Base-by-base conservation (phyloP, 768 basidiomycete genomes). In the Boletus subparvulus region DNA sequence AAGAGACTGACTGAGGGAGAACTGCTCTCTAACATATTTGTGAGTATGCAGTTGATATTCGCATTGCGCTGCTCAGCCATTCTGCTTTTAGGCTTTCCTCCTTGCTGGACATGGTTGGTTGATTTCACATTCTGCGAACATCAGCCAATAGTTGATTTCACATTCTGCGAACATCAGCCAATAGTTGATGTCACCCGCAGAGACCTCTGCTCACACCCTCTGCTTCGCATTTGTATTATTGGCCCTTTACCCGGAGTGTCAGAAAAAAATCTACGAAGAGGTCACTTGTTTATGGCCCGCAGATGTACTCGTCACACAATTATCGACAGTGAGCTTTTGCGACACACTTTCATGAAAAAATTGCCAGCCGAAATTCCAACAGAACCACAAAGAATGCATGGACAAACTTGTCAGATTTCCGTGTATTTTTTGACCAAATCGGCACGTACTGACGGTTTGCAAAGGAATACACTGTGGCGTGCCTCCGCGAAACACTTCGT, bases 161-260 rank as follows among this genome's bases (percentile, higher is more conserved):
- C 10, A n/a, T 7, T 3, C 11, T 32, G 2, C 21, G 10, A 26
- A 3, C 0, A 21, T 21, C 21, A 21, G 21, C 2, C 21, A 47
- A 26, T 37, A 17, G 26, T 33, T 69, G 26, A 70, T 33, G 11
- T 35, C n/a, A 24, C 10, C 12, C n/a, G 0, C 52, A 82, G 80
- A 82, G 66, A 83, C 80, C 0, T 73, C 78, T 1, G 73, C 80
- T 6, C 76, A 81, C 57, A 69, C 79, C 0, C 68, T 81, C 5
- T 69, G 70, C 39, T 81, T 81, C 53, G 71, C 75, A 2, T 54
- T 82, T 14, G 68, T 63, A 0, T 68, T 80, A 12, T 66, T 85
- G 9, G 83, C 83, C 5, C 68, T 83, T 13, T 67, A 83, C 60
- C 81, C 82, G 2, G 78, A 79, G 1, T 70, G 72, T 33, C 83